Evolutionary conservation across 257 asterid genomes (phyloP), one percentile per base, ranked within the genome.

Genomic region (Rauvolfia tetraphylla): DNA sequence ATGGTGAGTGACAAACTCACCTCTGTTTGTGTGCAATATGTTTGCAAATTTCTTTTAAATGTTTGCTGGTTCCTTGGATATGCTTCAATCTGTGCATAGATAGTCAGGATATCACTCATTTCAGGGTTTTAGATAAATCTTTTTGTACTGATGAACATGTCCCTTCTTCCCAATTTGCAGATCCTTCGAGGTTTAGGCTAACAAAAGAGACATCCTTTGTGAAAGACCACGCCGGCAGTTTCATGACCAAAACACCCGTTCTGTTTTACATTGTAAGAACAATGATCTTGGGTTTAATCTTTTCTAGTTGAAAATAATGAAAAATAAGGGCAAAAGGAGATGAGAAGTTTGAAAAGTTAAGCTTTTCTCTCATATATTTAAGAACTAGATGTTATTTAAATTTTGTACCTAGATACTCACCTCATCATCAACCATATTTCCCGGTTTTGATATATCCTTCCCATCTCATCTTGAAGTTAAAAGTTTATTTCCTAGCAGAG

Each of bases 191-290:
- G 79, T 95, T 91, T 82, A 91, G 98, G 86, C 99, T 95, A 73
- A 90, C 99, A 25, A 93, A 95, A 1, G 96, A 95, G 85, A 92
- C 96, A 57, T 92, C 99, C 13, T 95, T 95, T n/a, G 97, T 95
- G 38, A 91, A 75, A 87, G 93, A 86, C 80, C 96, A 95, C 80
- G 61, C 91, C 8, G 72, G 72, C 15, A 86, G 86, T 78, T 81
- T 86, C 66, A 85, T 90, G 96, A 86, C 91, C 84, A 84, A 76
- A 79, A 92, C 82, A 11, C 96, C 93, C 3, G 20, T 91, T 73
- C 59, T 95, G 39, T 95, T 95, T 83, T 90, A 92, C 79, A 42
- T 75, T 62, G 97, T 95, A 88, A 89, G 97, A 74, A 85, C 36
- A 72, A 56, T 71, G 74, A 67, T 25, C 31, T 41, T 42, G n/a